Conservation (phyloP, 2,329 filamentous ascomycete genomes). For the Aspergillus clavatus region DNA sequence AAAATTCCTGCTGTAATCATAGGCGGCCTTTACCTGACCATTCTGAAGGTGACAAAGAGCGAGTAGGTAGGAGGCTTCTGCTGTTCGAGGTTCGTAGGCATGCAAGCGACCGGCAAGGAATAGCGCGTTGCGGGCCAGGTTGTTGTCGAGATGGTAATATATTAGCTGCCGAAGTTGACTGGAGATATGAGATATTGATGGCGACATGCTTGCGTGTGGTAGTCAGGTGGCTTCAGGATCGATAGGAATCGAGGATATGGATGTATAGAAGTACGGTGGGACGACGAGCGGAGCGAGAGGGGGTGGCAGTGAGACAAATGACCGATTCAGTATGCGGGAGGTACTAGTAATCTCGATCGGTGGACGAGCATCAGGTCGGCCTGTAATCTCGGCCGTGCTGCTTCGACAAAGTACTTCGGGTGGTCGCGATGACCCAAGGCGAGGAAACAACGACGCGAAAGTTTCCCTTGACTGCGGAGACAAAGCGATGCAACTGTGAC, state of each 20-base stretch:
- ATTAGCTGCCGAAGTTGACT: constrained; percentile 61
- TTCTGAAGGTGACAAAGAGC: constrained; percentile 79
- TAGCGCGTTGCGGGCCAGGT: constrained; percentile 80
- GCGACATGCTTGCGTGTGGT: constrained; percentile 46
- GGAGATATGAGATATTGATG: constrained; percentile 51
- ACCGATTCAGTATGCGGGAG: too few relatives aligned
- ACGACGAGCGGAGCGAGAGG: background rate
- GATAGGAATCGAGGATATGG: constrained; percentile 2
- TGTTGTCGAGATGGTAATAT: constrained; percentile 80
- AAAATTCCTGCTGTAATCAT: constrained; percentile 70
- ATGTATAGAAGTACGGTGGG: background rate
- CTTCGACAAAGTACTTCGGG: background rate
- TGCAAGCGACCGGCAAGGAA: constrained; percentile 86
- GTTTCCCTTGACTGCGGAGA: constrained; percentile 1
- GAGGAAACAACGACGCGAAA: constrained; percentile 15
- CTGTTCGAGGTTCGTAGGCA: constrained; percentile 75
- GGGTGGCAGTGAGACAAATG: too few relatives aligned
- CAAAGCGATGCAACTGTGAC: background rate
- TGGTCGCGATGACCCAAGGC: constrained; percentile 7
- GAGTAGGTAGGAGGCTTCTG: constrained; percentile 77
- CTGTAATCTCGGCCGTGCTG: background rate
- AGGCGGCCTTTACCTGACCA: constrained; percentile 78
- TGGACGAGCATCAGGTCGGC: background rate
- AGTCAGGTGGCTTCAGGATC: background rate
- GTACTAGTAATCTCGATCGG: background rate